Conservation (phyloP, 495 filamentous ascomycete species). For the Hypoxylon trugodes region DNA sequence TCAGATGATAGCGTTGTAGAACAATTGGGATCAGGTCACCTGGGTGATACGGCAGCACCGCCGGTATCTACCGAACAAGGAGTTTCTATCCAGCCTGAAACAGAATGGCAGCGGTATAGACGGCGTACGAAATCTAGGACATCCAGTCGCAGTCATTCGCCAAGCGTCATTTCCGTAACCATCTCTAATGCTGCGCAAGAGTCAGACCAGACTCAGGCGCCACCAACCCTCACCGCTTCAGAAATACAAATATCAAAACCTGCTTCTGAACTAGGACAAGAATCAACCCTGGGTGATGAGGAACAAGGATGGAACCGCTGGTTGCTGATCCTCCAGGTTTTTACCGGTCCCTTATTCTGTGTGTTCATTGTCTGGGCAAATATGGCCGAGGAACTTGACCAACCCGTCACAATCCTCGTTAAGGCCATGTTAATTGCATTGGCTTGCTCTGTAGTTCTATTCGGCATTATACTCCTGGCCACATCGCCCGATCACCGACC, state of each 20-base stretch:
- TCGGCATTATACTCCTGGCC: slow-evolving; percentile 68
- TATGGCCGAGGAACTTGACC: slow-evolving; percentile 59
- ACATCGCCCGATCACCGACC: slow-evolving; percentile 68
- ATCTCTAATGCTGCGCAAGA: not conserved
- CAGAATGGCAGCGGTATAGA: slow-evolving; percentile 64
- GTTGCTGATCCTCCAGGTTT: slow-evolving; percentile 84
- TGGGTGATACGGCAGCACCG: slow-evolving; percentile 38
- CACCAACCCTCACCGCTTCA: slow-evolving; percentile 4
- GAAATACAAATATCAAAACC: slow-evolving; percentile 37
- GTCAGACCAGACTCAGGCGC: slow-evolving; percentile 11
- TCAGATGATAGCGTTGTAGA: slow-evolving; percentile 55
- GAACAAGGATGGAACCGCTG: slow-evolving; percentile 83
- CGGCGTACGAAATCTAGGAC: slow-evolving; percentile 51
- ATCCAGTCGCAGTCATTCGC: slow-evolving; percentile 43
- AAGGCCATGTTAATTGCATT: slow-evolving; percentile 73
- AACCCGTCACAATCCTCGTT: slow-evolving; percentile 57
- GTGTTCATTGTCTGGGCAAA: slow-evolving; percentile 80
- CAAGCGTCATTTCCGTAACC: slow-evolving; percentile 27
- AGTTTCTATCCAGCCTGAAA: slow-evolving; percentile 45
- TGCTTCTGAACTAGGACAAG: slow-evolving; percentile 32
- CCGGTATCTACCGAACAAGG: slow-evolving; percentile 44
- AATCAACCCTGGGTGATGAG: slow-evolving; percentile 37
- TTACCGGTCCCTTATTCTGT: slow-evolving; percentile 87
- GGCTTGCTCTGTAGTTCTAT: slow-evolving; percentile 69
- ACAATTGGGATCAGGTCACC: slow-evolving; percentile 31